A percentile compares a stretch with the other conserved stretches of the same genome.
Evolutionary conservation across 2,329 filamentous ascomycete genomes (phyloP).

Genomic region (Hymenoscyphus albidus): DNA sequence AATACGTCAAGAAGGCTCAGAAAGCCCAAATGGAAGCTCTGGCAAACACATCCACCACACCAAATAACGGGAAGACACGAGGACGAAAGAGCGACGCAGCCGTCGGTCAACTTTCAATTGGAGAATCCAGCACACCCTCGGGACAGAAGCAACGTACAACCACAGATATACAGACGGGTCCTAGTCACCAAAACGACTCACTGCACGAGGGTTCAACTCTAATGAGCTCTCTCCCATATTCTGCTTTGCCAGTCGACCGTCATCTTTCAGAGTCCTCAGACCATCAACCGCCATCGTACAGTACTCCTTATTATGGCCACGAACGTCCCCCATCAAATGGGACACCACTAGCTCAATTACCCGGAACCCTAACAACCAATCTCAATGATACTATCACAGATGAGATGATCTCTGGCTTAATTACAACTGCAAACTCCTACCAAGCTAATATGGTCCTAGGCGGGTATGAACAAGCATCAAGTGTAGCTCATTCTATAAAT

Average conservation of each 20-base stretch:
- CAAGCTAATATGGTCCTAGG: too few species aligned
- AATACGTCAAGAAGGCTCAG: background rate
- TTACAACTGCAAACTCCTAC: too few species aligned
- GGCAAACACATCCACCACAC: background rate
- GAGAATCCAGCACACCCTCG: background rate
- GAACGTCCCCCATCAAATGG: background rate
- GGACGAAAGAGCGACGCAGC: background rate
- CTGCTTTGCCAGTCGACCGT: background rate
- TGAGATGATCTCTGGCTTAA: background rate
- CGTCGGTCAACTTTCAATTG: background rate
- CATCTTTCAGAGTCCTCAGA: background rate
- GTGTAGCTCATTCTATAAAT: background rate
- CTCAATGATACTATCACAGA: background rate
- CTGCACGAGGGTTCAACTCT: background rate
- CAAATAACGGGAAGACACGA: background rate
- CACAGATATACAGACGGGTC: background rate
- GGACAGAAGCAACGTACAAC: background rate
- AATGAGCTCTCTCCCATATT: background rate
- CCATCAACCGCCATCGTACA: background rate
- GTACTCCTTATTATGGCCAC: background rate
- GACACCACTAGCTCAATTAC: background rate
- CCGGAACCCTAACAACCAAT: background rate
- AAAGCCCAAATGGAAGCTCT: background rate
- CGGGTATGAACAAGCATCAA: background rate
- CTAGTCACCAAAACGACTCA: background rate